A percentile compares a stretch with the other conserved stretches of the same genome.
Evolutionary conservation across 306 rosid species (phyloP).

Genomic region (Pueraria montana): DNA sequence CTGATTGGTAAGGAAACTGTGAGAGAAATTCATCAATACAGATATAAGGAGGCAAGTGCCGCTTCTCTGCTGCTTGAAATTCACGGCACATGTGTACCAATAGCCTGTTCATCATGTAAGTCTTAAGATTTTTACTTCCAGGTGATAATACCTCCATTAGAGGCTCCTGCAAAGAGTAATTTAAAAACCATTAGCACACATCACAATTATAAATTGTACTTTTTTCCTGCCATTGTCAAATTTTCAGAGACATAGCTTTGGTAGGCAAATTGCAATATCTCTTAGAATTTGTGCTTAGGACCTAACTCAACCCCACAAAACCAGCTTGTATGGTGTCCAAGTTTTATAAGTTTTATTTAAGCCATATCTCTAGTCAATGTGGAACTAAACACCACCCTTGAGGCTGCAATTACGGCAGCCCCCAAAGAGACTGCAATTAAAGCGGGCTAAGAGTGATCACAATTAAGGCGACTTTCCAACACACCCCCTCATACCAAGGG

Average conservation of each 20-base stretch:
- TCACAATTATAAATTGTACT: background rate
- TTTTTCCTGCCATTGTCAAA: constrained; percentile 6
- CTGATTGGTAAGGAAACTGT: constrained; percentile 86
- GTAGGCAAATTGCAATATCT: constrained; percentile 25
- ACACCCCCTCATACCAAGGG: too few relatives aligned
- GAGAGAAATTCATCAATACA: constrained; percentile 77
- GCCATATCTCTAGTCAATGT: too few relatives aligned
- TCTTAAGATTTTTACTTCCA: constrained; percentile 93
- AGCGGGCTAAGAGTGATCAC: too few relatives aligned
- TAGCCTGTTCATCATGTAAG: constrained; percentile 86
- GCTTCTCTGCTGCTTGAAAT: constrained; percentile 89
- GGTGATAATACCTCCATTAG: constrained; percentile 97
- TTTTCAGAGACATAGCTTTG: constrained; percentile 11
- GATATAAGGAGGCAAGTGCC: constrained; percentile 63
- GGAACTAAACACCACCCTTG: too few relatives aligned
- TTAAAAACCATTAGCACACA: constrained; percentile 36
- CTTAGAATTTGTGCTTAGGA: too few relatives aligned
- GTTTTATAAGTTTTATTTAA: too few relatives aligned
- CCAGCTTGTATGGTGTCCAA: too few relatives aligned
- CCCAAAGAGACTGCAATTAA: too few relatives aligned
- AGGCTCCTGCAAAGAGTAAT: constrained; percentile 79
- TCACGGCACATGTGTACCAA: constrained; percentile 86
- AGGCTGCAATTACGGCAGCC: too few relatives aligned
- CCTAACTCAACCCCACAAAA: too few relatives aligned
- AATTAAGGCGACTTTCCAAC: too few relatives aligned